phyloP scores from a whole-genome alignment of 1,284 basidiomycete species.

The Pholiota adiposa region DNA sequence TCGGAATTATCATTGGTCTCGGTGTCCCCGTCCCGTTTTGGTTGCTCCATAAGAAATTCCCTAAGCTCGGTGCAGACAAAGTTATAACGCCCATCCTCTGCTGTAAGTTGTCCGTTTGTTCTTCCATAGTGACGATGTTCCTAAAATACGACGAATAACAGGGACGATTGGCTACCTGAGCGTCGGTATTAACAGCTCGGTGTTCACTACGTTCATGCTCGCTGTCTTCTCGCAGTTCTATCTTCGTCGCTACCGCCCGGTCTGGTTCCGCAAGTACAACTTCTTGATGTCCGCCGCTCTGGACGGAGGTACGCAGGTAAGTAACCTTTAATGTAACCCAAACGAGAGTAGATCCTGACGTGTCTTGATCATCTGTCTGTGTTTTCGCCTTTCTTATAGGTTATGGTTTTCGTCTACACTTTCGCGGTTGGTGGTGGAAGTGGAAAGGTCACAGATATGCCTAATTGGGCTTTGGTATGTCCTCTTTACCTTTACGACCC shows the following conservation, averaged over 20 bases:
- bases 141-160: background rate
- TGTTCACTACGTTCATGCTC: constrained; percentile 53
- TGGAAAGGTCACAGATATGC: constrained; percentile 48
- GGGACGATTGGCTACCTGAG: constrained; percentile 49
- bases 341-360: too few relatives aligned
- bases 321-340: too few relatives aligned
- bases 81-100: constrained; percentile 54
- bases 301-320: constrained; percentile 54
- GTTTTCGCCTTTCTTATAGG: too few relatives aligned
- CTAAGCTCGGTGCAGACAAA: constrained; percentile 48
- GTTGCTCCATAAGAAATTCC: constrained; percentile 51
- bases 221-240: constrained; percentile 61
- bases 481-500: background rate
- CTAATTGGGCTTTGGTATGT: constrained; percentile 48
- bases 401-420: constrained; percentile 58
- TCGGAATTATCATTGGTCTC: constrained; percentile 56
- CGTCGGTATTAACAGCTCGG: constrained; percentile 59
- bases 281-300: constrained; percentile 58
- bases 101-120: constrained; percentile 29
- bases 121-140: background rate
- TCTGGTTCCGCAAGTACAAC: constrained; percentile 65
- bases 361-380: too few relatives aligned
- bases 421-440: constrained; percentile 67
- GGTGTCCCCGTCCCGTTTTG: constrained; percentile 59
- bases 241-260: constrained; percentile 45